Base-by-base conservation (phyloP, 2,329 filamentous ascomycete genomes). In the Lecanicillium sp. region DNA sequence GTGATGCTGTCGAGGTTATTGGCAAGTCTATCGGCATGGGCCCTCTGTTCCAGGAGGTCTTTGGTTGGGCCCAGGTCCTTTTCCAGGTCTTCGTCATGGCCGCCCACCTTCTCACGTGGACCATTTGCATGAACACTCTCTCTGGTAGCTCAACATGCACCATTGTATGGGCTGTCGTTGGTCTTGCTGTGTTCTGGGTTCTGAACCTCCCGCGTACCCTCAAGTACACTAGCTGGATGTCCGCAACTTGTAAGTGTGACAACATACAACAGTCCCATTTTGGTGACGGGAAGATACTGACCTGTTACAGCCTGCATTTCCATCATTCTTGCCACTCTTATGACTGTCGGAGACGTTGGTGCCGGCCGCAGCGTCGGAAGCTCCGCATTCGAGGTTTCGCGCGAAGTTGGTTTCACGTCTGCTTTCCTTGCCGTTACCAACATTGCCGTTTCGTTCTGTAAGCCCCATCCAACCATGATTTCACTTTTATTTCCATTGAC, bases 1-100 rank as follows among this genome's bases (percentile, higher is more conserved):
- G 77, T 12, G 80, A 85, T 48, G 79, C 77, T 2, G 77, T 76
- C 27, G 67, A 75, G 45, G 63, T 83, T 9, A 60, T 84, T 9
- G 62, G 62, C 19, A 51, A 54, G 22, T 51, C 61, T 4, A 53
- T 65, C 29, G 62, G 63, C 17, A 64, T 66, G 47, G 79, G 80
- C 0, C 58, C 56, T 7, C 51, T 72, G 3, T 78, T 76, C 12
- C 67, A 73, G 33, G 73, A 80, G 45, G 45, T 84, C 29, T 67
- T 81, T 40, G 78, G 76, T 9, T 61, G 68, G 45, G 73, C 67
- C 1, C 75, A 80, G 52, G 64, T 73, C 15, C 59, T 80, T 29
- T 78, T 83, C 52, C 65, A 83, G 35, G 58, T 84, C 20, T 83
- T 84, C 53, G 71, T 83, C 53, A 80, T 82, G 71, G 78, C 71